Conservation (phyloP, 2,329 filamentous ascomycete species). For the Lachnum nothofagi region DNA sequence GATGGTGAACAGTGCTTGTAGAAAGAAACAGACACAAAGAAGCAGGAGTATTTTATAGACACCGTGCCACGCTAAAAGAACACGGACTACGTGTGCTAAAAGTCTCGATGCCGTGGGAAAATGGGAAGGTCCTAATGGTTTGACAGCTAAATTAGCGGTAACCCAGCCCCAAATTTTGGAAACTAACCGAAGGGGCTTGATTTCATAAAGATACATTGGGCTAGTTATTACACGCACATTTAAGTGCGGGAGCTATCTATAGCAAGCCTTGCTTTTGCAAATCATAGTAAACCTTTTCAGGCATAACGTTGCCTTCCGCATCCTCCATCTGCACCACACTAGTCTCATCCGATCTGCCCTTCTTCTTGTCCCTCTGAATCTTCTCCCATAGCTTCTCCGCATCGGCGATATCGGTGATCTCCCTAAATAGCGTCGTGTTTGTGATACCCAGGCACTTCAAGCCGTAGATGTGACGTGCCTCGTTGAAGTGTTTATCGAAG, state of each 20-base stretch:
- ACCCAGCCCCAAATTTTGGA: background rate
- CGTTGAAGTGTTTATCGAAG: slow-evolving; percentile 98
- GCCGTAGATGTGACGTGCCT: slow-evolving; percentile 86
- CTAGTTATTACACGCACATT: background rate
- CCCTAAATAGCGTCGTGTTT: slow-evolving; percentile 83
- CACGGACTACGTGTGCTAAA: no score
- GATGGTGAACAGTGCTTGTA: no score
- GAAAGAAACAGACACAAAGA: no score
- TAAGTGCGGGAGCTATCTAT: slow-evolving; percentile 34
- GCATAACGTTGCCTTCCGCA: slow-evolving; percentile 95
- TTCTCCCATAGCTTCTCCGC: slow-evolving; percentile 88
- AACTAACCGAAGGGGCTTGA: background rate
- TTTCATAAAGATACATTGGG: background rate
- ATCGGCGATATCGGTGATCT: slow-evolving; percentile 89
- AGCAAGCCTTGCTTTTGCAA: slow-evolving; percentile 85
- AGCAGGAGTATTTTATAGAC: no score
- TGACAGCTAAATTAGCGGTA: background rate
- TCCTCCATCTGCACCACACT: slow-evolving; percentile 98
- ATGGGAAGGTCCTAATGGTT: background rate
- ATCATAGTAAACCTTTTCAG: slow-evolving; percentile 96
- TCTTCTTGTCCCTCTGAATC: slow-evolving; percentile 79
- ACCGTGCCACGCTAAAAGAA: no score
- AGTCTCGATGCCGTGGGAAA: background rate
- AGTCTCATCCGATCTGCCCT: slow-evolving; percentile 68
- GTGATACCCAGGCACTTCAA: slow-evolving; percentile 91